phyloP scores from a whole-genome alignment of 2,329 filamentous ascomycete species.

The Fusarium falciforme region DNA sequence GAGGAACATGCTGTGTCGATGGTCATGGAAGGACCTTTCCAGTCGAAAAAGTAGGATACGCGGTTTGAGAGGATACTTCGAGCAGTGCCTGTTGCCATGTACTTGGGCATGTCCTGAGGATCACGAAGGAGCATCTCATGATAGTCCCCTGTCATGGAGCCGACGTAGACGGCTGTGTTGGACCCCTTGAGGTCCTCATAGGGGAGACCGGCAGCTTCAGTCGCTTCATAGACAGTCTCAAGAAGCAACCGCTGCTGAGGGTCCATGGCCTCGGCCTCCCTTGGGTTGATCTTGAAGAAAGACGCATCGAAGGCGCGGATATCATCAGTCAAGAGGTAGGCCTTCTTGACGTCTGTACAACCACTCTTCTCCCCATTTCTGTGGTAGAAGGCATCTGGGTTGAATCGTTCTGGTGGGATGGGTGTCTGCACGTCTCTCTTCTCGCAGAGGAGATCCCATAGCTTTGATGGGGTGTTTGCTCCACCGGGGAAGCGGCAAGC shows the following conservation, averaged over 20 bases:
- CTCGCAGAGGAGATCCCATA: neutral
- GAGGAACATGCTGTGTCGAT: constrained; percentile 20
- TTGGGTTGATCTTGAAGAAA: neutral
- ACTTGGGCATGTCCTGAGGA: neutral
- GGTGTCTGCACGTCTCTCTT: neutral
- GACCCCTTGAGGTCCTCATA: constrained; percentile 7
- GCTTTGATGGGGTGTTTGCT: neutral
- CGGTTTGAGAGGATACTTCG: constrained; percentile 24
- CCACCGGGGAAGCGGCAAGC: neutral
- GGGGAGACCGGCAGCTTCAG: neutral
- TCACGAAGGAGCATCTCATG: neutral
- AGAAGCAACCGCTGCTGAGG: neutral
- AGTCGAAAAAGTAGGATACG: constrained; percentile 11
- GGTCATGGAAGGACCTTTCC: constrained; percentile 9
- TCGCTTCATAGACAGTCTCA: neutral
- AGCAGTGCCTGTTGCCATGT: neutral
- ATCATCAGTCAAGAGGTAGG: neutral
- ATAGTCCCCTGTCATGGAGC: constrained; percentile 12
- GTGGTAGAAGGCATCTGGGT: neutral
- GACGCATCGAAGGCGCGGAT: neutral
- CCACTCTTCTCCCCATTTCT: neutral
- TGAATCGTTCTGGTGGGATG: neutral
- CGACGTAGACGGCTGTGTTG: constrained; percentile 10
- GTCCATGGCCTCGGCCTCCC: neutral
- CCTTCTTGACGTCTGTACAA: neutral